Conservation (phyloP, 2,329 filamentous ascomycete genomes). For the Hymenoscyphus albidus region DNA sequence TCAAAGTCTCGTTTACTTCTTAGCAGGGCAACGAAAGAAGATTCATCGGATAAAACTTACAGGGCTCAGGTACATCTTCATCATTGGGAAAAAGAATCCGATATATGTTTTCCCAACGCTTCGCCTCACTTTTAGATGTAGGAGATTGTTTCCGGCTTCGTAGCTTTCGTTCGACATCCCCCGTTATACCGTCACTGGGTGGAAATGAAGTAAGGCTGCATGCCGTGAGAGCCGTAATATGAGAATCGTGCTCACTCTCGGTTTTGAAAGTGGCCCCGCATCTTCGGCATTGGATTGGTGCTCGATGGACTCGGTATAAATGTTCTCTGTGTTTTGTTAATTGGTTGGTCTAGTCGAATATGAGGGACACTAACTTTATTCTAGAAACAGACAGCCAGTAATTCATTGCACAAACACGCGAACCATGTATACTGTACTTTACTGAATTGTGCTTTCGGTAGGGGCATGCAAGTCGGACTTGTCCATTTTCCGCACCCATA, state of each 20-base stretch:
- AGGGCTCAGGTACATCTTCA: not conserved
- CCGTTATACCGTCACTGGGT: not conserved
- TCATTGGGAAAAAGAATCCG: not conserved
- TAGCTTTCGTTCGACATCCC: not conserved
- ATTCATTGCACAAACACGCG: not conserved
- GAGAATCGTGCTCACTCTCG: not conserved
- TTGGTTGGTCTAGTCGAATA: not conserved
- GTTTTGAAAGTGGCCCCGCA: not conserved
- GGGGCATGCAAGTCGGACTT: not conserved
- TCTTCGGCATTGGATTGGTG: not conserved
- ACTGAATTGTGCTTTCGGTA: not conserved
- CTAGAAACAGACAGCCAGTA: not conserved
- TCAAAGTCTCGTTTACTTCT: not conserved
- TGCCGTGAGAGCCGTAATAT: not conserved
- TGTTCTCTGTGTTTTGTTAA: not conserved
- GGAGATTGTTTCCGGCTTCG: not conserved
- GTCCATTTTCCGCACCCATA: not conserved
- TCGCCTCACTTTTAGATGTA: not conserved
- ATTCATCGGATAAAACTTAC: not conserved
- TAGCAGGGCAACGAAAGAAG: not conserved
- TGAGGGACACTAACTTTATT: not conserved
- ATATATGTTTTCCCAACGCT: conserved; percentile 1
- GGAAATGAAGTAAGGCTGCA: not conserved
- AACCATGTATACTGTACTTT: not conserved
- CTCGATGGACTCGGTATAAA: not conserved